Base-by-base conservation (phyloP, 371 early-diverging fungal genomes). In the Mortierella sp. region DNA sequence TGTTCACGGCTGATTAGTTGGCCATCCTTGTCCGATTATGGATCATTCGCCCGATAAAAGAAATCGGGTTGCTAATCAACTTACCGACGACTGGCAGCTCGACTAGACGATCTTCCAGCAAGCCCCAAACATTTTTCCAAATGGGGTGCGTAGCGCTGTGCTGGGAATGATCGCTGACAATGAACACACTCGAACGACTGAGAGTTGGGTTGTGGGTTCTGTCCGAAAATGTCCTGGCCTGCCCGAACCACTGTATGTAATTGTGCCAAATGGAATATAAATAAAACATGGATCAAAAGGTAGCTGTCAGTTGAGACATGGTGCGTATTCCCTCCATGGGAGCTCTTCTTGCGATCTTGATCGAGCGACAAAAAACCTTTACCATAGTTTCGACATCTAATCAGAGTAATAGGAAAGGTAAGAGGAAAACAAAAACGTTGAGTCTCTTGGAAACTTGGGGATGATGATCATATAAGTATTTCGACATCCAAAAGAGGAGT, bases 101-200 rank as follows among this genome's bases (percentile, higher is more conserved):
- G 85, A 74, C 93, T 91, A 4, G 94, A 92, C 28, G 90, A 88
- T 82, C 96, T 88, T 71, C 97, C 95, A 34, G 95, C 92, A 48
- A 97, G 83, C 4, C 97, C 97, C 73, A 97, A 89, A 88, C 98
- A 97, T 79, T 97, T 97, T 88, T 97, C 97, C 73, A 97, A 88
- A 88, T 97, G 97, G 31, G 96, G 92, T 1, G 97, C 97, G 82
- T 95, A 97, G 78, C 97, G 90, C 47, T 92, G 91, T 21, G 96
- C 93, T n/a, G 97, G 95, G 86, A 92, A 95, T 44, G 90, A 86
- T 50, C 92, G 92, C 77, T 92, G 90, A 89, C 98, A 97, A 82
- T 93, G 94, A 28, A 93, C 93, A 82, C 98, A 97, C 68, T 95
- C 91, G 82, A 92, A 94, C 11, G 91, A 90, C 38, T 95, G 95